Evolutionary conservation across 2,329 filamentous ascomycete genomes (phyloP), one percentile per base, ranked within the genome.

Genomic region (Fusarium sp.): DNA sequence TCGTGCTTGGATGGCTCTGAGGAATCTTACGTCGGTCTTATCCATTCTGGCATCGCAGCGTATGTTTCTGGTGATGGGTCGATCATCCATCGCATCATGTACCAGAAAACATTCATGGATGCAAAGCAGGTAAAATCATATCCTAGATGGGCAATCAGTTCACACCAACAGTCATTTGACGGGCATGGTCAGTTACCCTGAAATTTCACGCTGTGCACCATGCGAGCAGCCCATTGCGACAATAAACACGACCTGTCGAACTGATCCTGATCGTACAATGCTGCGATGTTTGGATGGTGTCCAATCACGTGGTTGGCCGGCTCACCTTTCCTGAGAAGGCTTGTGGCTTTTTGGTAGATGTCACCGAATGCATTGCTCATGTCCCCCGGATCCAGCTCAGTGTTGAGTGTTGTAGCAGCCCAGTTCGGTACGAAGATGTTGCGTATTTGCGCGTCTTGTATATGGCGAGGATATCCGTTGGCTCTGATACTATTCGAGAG

Each of bases 81-180:
- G 2, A 72, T 56, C 57, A 69, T 72, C 68, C 68, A 71, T 10
- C 68, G 52, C 68, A 71, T 71, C 24, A 71, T 28, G 11, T 68
- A 68, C 68, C 68, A 71, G 8, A 71, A 72, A 1, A 71, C 5
- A 12, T 50, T 63, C 68, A 71, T 68, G 0, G 56, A 63, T 11
- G 68, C 62, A 34, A 71, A 71, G 1, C 68, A 69, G 0, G 68
- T 72, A 34, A 72, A 72, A 3, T 72, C 68, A 8, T 72, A 72
- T 11, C 68, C 68, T 71, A 1, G 3, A 4, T 0, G 0, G 8
- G 1, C 3, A 3, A 22, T 66, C 8, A 50, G 39, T 1, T 6
- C 8, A 8, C 5, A 5, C 8, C 3, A 11, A 22, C 1, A 7
- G 15, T 24, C 8, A 1, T 6, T 26, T 17, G 14, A 1, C 13